These are phyloP conservation scores for Elaeis oleifera DNA, from an alignment of 202 grass and related monocot genomes.

Conservation along the genomic window DNA sequence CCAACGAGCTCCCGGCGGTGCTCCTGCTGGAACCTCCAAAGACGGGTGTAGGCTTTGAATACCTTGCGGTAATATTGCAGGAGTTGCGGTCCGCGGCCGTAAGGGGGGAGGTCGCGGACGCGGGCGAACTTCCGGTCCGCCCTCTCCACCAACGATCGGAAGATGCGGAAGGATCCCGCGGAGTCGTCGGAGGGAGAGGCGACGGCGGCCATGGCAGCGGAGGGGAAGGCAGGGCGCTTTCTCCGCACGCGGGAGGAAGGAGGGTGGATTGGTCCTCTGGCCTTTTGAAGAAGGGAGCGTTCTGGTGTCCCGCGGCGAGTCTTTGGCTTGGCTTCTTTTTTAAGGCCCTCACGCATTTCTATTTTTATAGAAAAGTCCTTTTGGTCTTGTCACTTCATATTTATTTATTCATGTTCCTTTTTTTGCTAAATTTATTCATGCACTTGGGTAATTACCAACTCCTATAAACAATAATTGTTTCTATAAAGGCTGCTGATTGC, in stretches of 20 bases:
- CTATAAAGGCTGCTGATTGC: too few relatives aligned
- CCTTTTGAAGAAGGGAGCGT: not conserved
- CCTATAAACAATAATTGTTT: too few relatives aligned
- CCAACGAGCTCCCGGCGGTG: slow-evolving; percentile 59
- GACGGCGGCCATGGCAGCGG: slow-evolving; percentile 2
- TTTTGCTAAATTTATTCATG: too few relatives aligned
- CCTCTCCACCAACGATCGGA: slow-evolving; percentile 49
- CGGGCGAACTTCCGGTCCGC: slow-evolving; percentile 94
- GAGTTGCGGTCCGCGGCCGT: slow-evolving; percentile 36
- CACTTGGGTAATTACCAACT: too few relatives aligned
- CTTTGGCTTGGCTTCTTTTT: too few relatives aligned
- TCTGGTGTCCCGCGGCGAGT: too few relatives aligned
- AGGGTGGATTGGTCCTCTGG: not conserved
- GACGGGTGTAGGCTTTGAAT: slow-evolving; percentile 92
- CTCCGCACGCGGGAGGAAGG: not conserved
- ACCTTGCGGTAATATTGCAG: slow-evolving; percentile 43
- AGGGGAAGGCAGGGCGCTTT: not conserved
- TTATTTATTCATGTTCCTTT: too few relatives aligned
- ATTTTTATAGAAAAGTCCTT: too few relatives aligned
- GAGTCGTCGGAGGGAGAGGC: not conserved
- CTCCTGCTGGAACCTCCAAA: slow-evolving; percentile 82
- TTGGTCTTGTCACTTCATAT: too few relatives aligned
- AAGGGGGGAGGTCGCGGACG: slow-evolving; percentile 76
- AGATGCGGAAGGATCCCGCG: slow-evolving; percentile 6
- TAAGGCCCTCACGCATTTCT: too few relatives aligned